Conservation (phyloP, 108 stramenopile species). For the Aurantiochytrium sp. region DNA sequence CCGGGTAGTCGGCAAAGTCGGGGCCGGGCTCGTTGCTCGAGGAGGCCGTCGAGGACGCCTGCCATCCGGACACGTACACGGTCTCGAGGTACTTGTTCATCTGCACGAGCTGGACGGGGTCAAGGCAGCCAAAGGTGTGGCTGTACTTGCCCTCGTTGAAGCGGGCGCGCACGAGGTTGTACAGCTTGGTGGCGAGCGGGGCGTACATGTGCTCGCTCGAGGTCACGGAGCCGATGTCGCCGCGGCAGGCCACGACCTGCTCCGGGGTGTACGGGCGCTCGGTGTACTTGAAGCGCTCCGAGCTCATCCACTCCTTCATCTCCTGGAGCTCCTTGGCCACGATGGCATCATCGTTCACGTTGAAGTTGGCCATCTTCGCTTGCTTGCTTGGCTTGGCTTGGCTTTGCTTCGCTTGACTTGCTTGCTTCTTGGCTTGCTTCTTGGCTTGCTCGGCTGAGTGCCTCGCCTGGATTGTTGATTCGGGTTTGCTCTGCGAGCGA, state of each 20-base stretch:
- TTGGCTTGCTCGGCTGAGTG: too few relatives aligned
- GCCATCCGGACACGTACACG: constrained; percentile 89
- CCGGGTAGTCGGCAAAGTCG: constrained; percentile 68
- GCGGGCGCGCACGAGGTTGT: constrained; percentile 24
- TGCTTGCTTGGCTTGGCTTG: too few relatives aligned
- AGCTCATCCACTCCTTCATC: constrained; percentile 29
- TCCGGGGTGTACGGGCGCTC: constrained; percentile 26
- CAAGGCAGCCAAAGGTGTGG: constrained; percentile 89
- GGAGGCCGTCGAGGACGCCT: constrained; percentile 64
- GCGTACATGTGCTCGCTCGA: constrained; percentile 14
- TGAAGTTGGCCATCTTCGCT: not conserved
- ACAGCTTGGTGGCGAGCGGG: constrained; percentile 33
- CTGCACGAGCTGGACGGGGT: constrained; percentile 86
- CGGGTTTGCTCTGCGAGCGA: too few relatives aligned
- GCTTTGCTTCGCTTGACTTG: not conserved
- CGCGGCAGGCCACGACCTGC: constrained; percentile 38
- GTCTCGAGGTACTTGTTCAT: constrained; percentile 81
- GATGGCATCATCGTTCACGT: not conserved
- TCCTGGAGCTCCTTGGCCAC: constrained; percentile 19
- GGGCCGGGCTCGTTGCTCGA: constrained; percentile 91
- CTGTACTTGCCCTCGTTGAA: constrained; percentile 61
- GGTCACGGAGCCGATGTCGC: constrained; percentile 19
- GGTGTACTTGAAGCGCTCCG: constrained; percentile 33
- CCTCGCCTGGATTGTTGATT: too few relatives aligned
- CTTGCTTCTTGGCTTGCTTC: too few relatives aligned